A percentile compares a stretch with the other conserved stretches of the same genome.
Conservation (phyloP, 2,329 filamentous ascomycete genomes). For the Hypoxylon sp. region DNA sequence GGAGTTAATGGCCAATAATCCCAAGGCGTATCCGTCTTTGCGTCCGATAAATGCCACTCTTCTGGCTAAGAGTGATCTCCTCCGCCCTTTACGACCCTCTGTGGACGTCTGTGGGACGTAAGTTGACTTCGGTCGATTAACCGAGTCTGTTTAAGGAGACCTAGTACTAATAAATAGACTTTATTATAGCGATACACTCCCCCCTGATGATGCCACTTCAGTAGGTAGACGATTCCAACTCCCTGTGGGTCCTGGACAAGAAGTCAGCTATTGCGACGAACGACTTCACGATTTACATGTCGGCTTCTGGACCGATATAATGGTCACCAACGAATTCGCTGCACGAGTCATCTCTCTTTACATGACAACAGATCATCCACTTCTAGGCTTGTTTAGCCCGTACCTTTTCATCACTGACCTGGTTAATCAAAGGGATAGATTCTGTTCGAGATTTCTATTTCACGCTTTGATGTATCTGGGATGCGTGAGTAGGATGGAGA, state of each 20-base stretch:
- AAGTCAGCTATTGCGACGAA: conserved; percentile 49
- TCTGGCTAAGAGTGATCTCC: conserved; percentile 29
- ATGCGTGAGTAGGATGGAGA: conserved; percentile 52
- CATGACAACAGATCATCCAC: conserved; percentile 58
- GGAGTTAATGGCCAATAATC: conserved; percentile 50
- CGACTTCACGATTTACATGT: conserved; percentile 53
- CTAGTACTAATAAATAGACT: background rate
- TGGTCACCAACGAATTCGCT: conserved; percentile 52
- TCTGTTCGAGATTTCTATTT: conserved; percentile 57
- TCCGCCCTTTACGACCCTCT: conserved; percentile 5
- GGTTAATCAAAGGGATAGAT: conserved; percentile 40
- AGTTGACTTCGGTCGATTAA: conserved; percentile 15
- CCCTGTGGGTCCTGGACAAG: conserved; percentile 14
- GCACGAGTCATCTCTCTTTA: conserved; percentile 57
- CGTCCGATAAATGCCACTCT: conserved; percentile 28
- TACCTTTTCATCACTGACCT: conserved; percentile 56
- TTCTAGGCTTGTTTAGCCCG: conserved; percentile 57
- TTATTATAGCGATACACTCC: background rate
- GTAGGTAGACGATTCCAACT: conserved; percentile 29
- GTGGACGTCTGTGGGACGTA: background rate
- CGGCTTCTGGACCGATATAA: conserved; percentile 56
- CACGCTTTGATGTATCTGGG: conserved; percentile 56
- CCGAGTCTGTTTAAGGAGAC: background rate
- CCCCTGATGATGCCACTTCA: conserved; percentile 4
- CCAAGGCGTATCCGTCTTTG: conserved; percentile 45